Conservation (phyloP, 768 basidiomycete species). For the Russula olivacea region DNA sequence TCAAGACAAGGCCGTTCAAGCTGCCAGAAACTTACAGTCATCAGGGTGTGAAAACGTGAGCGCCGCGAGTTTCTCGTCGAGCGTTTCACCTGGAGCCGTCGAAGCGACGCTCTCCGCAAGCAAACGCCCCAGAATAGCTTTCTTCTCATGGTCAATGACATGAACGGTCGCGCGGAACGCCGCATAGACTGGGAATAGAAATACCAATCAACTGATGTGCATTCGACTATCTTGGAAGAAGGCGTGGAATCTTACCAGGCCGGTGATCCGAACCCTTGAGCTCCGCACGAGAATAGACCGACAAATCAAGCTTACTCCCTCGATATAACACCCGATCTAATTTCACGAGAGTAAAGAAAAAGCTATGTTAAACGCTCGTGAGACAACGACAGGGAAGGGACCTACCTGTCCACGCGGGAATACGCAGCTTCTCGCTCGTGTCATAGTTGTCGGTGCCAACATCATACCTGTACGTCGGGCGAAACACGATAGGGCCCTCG, state of each 20-base stretch:
- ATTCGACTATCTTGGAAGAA: too few species aligned
- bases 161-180: slow-evolving; percentile 74
- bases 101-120: slow-evolving; percentile 60
- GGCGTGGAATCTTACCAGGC: slow-evolving; percentile 53
- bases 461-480: slow-evolving; percentile 92
- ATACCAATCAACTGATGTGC: neutral
- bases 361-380: slow-evolving; percentile 16
- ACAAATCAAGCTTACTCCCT: slow-evolving; percentile 64
- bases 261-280: slow-evolving; percentile 91
- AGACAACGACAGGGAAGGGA: neutral
- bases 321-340: slow-evolving; percentile 89
- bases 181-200: slow-evolving; percentile 59
- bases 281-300: slow-evolving; percentile 79
- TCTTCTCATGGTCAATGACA: slow-evolving; percentile 72
- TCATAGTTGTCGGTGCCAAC: slow-evolving; percentile 82
- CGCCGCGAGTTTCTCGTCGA: slow-evolving; percentile 64
- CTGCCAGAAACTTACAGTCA: slow-evolving; percentile 38
- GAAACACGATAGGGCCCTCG: slow-evolving; percentile 87
- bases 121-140: slow-evolving; percentile 58
- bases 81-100: slow-evolving; percentile 56
- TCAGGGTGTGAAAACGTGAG: slow-evolving; percentile 45
- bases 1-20: neutral
- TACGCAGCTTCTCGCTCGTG: slow-evolving; percentile 91
- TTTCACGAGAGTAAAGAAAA: neutral
- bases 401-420: slow-evolving; percentile 96